Evolutionary conservation across 2,329 filamentous ascomycete genomes (phyloP), one percentile per base, ranked within the genome.

Genomic region (Phyllosticta capitalensis): DNA sequence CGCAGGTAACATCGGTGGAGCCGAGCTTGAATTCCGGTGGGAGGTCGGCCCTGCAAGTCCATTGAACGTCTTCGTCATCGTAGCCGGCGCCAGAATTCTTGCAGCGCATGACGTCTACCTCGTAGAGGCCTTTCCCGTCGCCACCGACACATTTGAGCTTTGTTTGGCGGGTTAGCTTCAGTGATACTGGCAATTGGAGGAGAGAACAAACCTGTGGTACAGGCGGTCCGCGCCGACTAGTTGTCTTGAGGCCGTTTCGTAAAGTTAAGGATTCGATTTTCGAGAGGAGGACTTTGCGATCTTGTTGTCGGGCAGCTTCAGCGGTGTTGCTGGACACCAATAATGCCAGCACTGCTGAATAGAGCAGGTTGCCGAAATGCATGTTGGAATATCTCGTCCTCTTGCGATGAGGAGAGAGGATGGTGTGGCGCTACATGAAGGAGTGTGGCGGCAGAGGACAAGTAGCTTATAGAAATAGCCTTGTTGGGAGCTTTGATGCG

Each of bases 1-100:
- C 92, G 73, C 94, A 99, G 10, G 91, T 79, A 59, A 97, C 92
- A 63, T 97, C 92, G 10, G 92, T 96, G 62, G 83, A 81, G 60
- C 90, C 92, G 26, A 97, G 83, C 73, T 86, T 87, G 73, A 86
- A 84, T 64, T 86, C 83, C 10, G 77, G 71, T 0, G 84, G 83
- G 1, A 86, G 71, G 2, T 78, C 76, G 5, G 84, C 82, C n/a
- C 83, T 84, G 75, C 92, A 99, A 26, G 89, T 89, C 92, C 92
- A 99, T 75, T 96, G 87, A 45, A 96, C 81, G 70, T 96, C 88
- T 4, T 56, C 48, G 73, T 94, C 85, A 63, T 84, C 83, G 77
- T 96, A 96, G 62, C 87, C 87, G 28, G 83, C 78, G 62, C 92
- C 94, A 62, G 87, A 81, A 76, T 97, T 97, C 63, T 82, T 87